phyloP scores from a whole-genome alignment of 1,284 basidiomycete genomes.

The Puccinia coronata region DNA sequence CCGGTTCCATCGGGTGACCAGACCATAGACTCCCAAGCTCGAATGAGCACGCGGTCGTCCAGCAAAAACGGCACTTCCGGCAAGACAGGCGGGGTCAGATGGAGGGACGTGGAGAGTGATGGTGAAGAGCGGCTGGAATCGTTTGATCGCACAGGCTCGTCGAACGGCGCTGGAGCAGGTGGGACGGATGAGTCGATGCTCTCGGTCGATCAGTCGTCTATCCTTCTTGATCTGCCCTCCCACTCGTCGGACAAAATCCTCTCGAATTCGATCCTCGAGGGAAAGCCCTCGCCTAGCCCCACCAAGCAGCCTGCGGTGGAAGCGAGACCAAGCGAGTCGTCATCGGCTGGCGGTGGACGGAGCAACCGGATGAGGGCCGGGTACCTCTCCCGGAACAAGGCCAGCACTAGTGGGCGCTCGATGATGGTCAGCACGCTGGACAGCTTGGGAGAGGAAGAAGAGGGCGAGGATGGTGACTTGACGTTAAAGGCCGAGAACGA shows the following conservation, averaged over 20 bases:
- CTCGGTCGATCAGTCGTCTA: conserved; percentile 22
- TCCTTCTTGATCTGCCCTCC: neutral
- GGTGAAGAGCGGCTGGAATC: conserved; percentile 36
- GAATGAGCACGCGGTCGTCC: neutral
- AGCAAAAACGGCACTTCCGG: neutral
- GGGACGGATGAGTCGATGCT: conserved; percentile 21
- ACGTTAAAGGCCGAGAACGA: neutral
- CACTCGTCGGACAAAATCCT: conserved; percentile 1
- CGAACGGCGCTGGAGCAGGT: neutral
- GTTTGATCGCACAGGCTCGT: conserved; percentile 24
- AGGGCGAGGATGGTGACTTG: conserved; percentile 18
- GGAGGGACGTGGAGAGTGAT: conserved; percentile 45
- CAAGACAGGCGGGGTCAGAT: conserved; percentile 27
- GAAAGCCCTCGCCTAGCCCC: neutral
- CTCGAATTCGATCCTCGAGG: conserved; percentile 9
- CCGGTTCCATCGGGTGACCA: neutral
- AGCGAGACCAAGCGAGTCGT: neutral
- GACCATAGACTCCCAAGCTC: neutral
- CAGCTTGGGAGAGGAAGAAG: conserved; percentile 45
- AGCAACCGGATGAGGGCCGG: conserved; percentile 36
- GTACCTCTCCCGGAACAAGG: conserved; percentile 17
- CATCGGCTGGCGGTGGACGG: neutral
- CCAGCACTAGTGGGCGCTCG: neutral
- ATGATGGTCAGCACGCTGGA: conserved; percentile 30
- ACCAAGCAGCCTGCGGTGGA: neutral